Base-by-base conservation (phyloP, 352 stramenopile species). In the Blastocystis sp. region DNA sequence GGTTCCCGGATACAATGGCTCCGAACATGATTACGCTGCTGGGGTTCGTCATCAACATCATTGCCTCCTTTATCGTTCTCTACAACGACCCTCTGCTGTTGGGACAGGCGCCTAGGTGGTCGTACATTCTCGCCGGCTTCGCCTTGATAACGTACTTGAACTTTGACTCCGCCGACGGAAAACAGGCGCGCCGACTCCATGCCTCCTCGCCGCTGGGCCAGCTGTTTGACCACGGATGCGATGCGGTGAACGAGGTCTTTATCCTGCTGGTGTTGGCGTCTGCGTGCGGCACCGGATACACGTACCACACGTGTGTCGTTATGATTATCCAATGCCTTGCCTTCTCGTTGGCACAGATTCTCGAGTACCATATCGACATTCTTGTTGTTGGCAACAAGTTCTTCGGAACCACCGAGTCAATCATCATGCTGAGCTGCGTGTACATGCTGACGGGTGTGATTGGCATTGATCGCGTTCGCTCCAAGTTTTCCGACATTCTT, bases 111-210 rank as follows among this genome's bases (percentile, higher is more conserved):
- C 79, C 79, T 29, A 24, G 33, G 6, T 89, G 79, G 79, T 45
- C 50, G 19, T 89, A 89, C n/a, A 33, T 78, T 35, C 16, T 77
- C 19, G 63, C 79, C n/a, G 50, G 59, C 16, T 67, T 89, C 66
- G 60, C 79, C 10, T 26, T 80, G 41, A 77, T 80, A 62, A 80
- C 95, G 67, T 99, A 99, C 91, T 96, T 98, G 93, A 99, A 96
- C 39, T 92, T 99, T 33, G 97, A 99, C 90, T 98, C 97, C 74
- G 96, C 99, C 91, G 97, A 99, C 91, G 97, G 97, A 71, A 99
- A 99, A 92, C 97, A 99, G 92, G 96, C 97, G 55, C 94, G 97
- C 19, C 94, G 95, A 90, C 99, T 97, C 19, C 92, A 93, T 71
- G 95, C 94, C 21, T 97, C 94, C 10, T 98, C 95, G 55, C 96